Base-by-base conservation (phyloP, 2,329 filamentous ascomycete species). In the Cryphonectria radicalis region DNA sequence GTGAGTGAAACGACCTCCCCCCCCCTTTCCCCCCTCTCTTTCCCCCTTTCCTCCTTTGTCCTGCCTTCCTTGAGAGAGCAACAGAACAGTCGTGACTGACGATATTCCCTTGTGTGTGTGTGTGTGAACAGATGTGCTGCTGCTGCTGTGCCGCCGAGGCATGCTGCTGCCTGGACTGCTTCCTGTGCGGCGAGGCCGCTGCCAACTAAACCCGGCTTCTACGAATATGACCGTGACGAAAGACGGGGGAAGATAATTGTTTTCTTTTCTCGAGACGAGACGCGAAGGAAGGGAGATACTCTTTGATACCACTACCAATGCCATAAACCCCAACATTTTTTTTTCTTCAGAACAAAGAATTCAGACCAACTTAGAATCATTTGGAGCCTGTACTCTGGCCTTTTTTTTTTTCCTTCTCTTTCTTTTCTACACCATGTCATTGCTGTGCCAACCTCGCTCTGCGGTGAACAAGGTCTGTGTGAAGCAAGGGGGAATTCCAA, bases 111-210 rank as follows among this genome's bases (percentile, higher is more conserved):
- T 28, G 13, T 62, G 7, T 22, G 5, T 22, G 8, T 28, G 13
- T 62, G 7, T 22, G 5, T 22, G 8, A 28, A 63, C 14, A 68
- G 67, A 3, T 63, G 22, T 68, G 67, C 67, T 68, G 67, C 67
- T 68, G 67, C 59, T 68, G 67, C 59, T 62, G 57, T 62, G 57
- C 60, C 43, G 60, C 57, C 59, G 67, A 68, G 59, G 67, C 57
- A 40, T 68, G 67, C 43, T 62, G 60, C 57, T 68, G 67, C 28
- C 43, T 68, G 19, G 67, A 68, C 57, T 68, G 67, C 67, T 68
- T 68, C 67, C 67, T 68, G n/a, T 68, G 67, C 32, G 67, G 67
- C 43, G 67, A 68, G 59, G 67, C 67, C 22, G 67, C 46, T 37
- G 67, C 60, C 42, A 50, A 62, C 57, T 68, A 63, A 37, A 35